These are phyloP conservation scores for Tetraselmis chui DNA, from an alignment of 139 green algal species.

Conservation along the genomic window DNA sequence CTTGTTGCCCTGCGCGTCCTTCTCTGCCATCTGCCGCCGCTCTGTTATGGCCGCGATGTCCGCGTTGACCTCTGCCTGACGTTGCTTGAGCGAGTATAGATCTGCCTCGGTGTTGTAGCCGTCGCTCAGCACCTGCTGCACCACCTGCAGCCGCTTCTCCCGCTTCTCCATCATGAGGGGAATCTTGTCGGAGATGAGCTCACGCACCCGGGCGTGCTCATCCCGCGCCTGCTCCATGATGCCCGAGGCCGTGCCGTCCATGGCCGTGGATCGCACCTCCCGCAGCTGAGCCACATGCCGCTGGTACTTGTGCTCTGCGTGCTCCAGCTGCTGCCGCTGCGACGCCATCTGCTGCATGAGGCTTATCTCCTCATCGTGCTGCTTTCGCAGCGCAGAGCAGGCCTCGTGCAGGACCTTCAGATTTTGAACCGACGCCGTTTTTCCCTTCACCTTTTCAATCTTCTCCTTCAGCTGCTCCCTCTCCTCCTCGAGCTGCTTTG, in stretches of 20 bases:
- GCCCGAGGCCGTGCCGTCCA: slow-evolving; percentile 1
- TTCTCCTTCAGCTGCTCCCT: slow-evolving; percentile 1
- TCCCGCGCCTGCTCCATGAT: slow-evolving; percentile 2
- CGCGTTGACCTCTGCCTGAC: not conserved
- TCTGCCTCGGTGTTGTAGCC: not conserved
- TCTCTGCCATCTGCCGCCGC: not conserved
- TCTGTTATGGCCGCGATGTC: not conserved
- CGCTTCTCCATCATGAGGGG: not conserved
- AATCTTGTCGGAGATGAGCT: slow-evolving; percentile 1
- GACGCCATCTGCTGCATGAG: slow-evolving; percentile 1
- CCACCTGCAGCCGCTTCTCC: slow-evolving; percentile 1
- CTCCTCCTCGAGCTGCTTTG: slow-evolving; percentile 7
- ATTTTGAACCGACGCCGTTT: not conserved
- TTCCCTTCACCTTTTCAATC: slow-evolving; percentile 7
- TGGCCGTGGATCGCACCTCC: not conserved
- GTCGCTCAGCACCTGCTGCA: slow-evolving; percentile 7
- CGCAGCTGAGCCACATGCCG: not conserved
- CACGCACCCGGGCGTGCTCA: not conserved
- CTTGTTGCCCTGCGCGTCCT: not conserved
- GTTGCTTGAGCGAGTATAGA: not conserved
- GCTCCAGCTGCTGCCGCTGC: slow-evolving; percentile 7
- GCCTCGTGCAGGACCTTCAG: slow-evolving; percentile 7
- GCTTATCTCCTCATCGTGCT: slow-evolving; percentile 8
- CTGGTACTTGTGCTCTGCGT: slow-evolving; percentile 12
- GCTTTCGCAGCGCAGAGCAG: slow-evolving; percentile 5